Percentiles rank a stretch among this genome's conserved stretches.
These are phyloP conservation scores for Ustilago nuda DNA, from an alignment of 1,284 basidiomycete genomes.

Conservation along the genomic window DNA sequence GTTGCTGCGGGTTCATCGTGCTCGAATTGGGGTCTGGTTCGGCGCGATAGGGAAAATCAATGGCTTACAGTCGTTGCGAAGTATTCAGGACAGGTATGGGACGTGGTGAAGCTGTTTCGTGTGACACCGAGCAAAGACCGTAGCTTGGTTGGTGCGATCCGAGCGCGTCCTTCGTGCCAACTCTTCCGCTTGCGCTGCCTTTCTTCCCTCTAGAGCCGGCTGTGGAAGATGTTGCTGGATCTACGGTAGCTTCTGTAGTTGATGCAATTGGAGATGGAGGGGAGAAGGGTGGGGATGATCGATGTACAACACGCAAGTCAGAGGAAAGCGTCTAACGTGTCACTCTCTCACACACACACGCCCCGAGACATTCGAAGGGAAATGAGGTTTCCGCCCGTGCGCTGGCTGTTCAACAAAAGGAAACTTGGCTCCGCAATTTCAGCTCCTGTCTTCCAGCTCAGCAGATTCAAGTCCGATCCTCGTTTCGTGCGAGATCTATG, in stretches of 20 bases:
- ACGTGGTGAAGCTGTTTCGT: background rate
- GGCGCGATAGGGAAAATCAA: no score
- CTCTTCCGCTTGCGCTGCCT: background rate
- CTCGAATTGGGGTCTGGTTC: background rate
- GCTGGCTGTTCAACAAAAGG: constrained; percentile 3
- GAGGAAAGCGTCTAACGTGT: constrained; percentile 9
- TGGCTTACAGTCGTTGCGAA: background rate
- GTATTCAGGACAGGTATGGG: background rate
- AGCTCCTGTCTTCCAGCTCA: constrained; percentile 25
- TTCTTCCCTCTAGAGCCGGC: background rate
- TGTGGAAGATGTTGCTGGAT: background rate
- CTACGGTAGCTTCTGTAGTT: background rate
- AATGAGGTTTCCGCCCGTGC: constrained; percentile 17
- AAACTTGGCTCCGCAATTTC: background rate
- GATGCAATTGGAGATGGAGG: background rate
- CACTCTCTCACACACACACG: background rate
- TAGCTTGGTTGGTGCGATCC: background rate
- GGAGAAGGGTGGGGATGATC: background rate
- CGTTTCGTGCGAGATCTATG: constrained; percentile 3
- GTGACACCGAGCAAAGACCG: background rate
- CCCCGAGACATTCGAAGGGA: background rate
- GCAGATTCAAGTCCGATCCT: background rate
- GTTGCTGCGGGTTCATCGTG: constrained; percentile 33
- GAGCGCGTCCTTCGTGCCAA: background rate
- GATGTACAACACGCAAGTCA: constrained; percentile 6